These are phyloP conservation scores for Penicillium daleae DNA, from an alignment of 495 filamentous ascomycete species.

Conservation along the genomic window DNA sequence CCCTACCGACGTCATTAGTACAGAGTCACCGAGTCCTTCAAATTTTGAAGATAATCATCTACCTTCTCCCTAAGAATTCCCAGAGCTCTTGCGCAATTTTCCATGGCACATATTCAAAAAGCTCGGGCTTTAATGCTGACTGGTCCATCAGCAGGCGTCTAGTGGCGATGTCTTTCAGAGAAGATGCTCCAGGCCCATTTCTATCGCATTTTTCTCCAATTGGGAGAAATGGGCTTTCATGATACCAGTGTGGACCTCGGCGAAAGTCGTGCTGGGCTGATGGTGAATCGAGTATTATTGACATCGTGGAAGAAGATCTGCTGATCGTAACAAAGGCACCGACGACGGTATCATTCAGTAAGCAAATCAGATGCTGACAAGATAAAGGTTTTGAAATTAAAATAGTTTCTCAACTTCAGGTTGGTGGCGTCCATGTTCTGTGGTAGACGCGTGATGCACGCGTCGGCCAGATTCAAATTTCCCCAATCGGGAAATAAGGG, in stretches of 20 bases:
- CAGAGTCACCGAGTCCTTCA: background rate
- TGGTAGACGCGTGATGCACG: background rate
- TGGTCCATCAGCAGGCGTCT: constrained; percentile 37
- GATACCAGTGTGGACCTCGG: constrained; percentile 40
- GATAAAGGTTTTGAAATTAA: background rate
- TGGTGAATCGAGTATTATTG: constrained; percentile 10
- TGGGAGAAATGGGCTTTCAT: constrained; percentile 42
- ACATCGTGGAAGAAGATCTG: constrained; percentile 8
- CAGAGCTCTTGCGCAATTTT: constrained; percentile 43
- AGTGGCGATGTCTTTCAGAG: constrained; percentile 41
- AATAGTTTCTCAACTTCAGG: background rate
- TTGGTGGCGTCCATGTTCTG: background rate
- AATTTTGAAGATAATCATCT: constrained; percentile 1
- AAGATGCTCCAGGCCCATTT: constrained; percentile 31
- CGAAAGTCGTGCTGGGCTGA: constrained; percentile 6
- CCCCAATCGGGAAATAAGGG: background rate
- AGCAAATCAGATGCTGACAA: background rate
- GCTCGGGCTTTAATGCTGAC: constrained; percentile 27
- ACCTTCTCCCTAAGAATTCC: constrained; percentile 42
- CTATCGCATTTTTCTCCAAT: constrained; percentile 27
- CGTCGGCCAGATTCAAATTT: background rate
- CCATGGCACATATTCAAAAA: constrained; percentile 44
- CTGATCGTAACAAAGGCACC: background rate
- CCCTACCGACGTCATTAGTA: constrained; percentile 25
- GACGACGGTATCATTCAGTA: background rate